Evolutionary conservation across 2,329 filamentous ascomycete species (phyloP).

Genomic region (Fusarium mundagurra): DNA sequence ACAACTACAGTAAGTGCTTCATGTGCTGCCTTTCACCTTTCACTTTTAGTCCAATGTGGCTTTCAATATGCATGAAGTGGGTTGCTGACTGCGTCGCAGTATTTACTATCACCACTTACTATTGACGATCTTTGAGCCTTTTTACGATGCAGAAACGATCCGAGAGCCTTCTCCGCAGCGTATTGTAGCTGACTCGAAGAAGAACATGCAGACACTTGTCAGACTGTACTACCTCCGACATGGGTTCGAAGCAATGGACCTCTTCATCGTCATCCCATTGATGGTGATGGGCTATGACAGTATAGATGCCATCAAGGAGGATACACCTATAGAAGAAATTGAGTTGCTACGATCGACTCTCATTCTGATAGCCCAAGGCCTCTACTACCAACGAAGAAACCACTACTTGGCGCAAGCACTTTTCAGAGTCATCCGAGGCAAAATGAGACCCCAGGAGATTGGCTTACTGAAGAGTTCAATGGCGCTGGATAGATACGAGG

Average conservation of each 20-base stretch:
- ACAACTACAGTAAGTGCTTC: constrained; percentile 48
- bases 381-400: constrained; percentile 47
- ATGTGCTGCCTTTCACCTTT: too few relatives aligned
- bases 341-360: constrained; percentile 47
- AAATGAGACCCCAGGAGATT: constrained; percentile 46
- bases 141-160: background rate
- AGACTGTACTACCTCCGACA: constrained; percentile 47
- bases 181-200: constrained; percentile 37
- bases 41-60: background rate
- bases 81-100: background rate
- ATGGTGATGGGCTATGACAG: constrained; percentile 43
- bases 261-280: constrained; percentile 47
- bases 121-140: constrained; percentile 42
- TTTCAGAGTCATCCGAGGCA: constrained; percentile 47
- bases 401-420: constrained; percentile 48
- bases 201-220: constrained; percentile 39
- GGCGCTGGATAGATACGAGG: constrained; percentile 29
- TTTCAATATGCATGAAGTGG: too few relatives aligned
- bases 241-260: constrained; percentile 46
- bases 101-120: constrained; percentile 42
- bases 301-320: constrained; percentile 39
- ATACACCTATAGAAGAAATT: constrained; percentile 6
- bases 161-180: background rate
- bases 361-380: constrained; percentile 47
- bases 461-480: constrained; percentile 27